Percentiles rank a stretch among this genome's conserved stretches.
These are phyloP conservation scores for Theileria equi DNA, from an alignment of 169 alveolate species.

Conservation along the genomic window DNA sequence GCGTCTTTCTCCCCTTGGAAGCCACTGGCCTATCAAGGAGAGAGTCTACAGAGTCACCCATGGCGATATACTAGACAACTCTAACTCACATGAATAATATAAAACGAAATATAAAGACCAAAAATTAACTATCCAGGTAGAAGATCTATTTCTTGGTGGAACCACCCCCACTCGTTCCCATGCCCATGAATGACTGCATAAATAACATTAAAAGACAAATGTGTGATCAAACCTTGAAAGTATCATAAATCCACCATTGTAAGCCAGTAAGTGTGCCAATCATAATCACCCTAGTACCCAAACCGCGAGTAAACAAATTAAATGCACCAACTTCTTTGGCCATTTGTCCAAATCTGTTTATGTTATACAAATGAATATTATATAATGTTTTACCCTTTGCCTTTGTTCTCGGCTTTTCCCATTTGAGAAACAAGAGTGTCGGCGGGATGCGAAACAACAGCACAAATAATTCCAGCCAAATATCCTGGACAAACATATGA, in stretches of 20 bases:
- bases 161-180: conserved; percentile 54
- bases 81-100: conserved; percentile 4
- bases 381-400: conserved; percentile 59
- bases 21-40: conserved; percentile 59
- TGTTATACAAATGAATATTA: conserved; percentile 6
- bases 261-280: conserved; percentile 97
- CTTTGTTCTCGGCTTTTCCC: conserved; percentile 83
- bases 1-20: conserved; percentile 62
- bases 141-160: conserved; percentile 25
- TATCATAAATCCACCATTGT: conserved; percentile 98
- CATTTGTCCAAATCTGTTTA: conserved; percentile 20
- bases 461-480: conserved; percentile 94
- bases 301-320: conserved; percentile 82
- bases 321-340: conserved; percentile 71
- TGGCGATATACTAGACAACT: neutral
- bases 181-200: conserved; percentile 47
- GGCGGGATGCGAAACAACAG: conserved; percentile 96
- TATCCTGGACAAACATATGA: conserved; percentile 80
- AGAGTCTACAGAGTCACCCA: conserved; percentile 10
- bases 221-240: conserved; percentile 78
- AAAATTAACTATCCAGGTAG: neutral
- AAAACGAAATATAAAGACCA: neutral
- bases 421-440: conserved; percentile 93
- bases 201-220: neutral
- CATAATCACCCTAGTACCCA: conserved; percentile 95